Base-by-base conservation (phyloP, 208 protist genomes). In the Lotmaria passim region DNA sequence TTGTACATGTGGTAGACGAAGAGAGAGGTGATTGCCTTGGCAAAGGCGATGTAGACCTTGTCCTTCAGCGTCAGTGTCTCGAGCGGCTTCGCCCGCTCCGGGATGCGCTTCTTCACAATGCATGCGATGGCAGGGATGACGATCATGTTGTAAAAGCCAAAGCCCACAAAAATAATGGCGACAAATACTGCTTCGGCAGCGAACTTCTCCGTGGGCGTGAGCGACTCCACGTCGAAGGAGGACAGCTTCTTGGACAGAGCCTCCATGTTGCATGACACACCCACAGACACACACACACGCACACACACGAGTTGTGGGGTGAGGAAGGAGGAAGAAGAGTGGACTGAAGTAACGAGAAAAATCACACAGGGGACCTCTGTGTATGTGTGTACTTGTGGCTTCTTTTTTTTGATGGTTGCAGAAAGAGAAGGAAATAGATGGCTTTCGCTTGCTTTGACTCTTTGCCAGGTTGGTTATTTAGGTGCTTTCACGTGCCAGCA, bases 1-100 rank as follows among this genome's bases (percentile, higher is more conserved):
- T 64, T 17, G 58, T 82, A 89, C 6, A 72, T 58, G 73, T 90
- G 87, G 62, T 89, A 89, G 7, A 90, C 84, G 52, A 93, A 93
- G 14, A 87, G 56, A 21, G 80, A 75, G 0, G 87, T 89, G 56
- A 87, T 57, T 19, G 77, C 50, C 66, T 90, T 90, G 48, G 82
- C 58, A 19, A 88, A 82, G 24, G 39, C 41, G 38, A 93, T 86
- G 72, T 79, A 93, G 11, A 85, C 1, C 57, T 83, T 79, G 61
- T 93, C 87, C 41, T 75, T 90, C 39, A 58, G 0, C 31, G 79
- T 72, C 34, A 93, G 69, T 53, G 36, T 73, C 55, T 71, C 60
- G 24, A 89, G 82, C 28, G 82, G 81, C 69, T 79, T 75, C 34
- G 61, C 80, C 2, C 73, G 58, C 15, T 71, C 56, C 3, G 79